These are phyloP conservation scores for Colletotrichum sidae DNA, from an alignment of 2,329 filamentous ascomycete genomes.

Conservation along the genomic window DNA sequence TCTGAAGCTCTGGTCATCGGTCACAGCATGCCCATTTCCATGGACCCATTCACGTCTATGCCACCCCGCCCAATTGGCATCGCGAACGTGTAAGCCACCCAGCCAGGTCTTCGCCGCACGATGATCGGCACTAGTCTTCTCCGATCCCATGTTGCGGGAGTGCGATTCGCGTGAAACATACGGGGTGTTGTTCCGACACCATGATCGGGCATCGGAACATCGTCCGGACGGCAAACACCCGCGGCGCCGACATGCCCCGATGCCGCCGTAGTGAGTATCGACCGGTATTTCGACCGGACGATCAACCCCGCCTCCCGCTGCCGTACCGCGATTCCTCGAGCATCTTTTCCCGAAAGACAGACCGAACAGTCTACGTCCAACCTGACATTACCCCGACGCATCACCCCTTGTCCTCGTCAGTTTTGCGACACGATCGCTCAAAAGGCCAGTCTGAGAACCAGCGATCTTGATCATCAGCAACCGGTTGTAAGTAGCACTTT, in stretches of 20 bases:
- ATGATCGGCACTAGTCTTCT: too few relatives aligned
- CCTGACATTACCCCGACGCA: background rate
- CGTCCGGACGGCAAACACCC: conserved; percentile 21
- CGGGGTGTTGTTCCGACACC: too few relatives aligned
- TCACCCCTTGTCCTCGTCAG: background rate
- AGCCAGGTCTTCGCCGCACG: too few relatives aligned
- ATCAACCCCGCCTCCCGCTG: background rate
- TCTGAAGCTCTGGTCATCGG: too few relatives aligned
- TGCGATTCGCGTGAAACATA: too few relatives aligned
- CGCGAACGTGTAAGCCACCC: too few relatives aligned
- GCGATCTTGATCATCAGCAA: background rate
- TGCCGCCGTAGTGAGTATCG: conserved; percentile 1
- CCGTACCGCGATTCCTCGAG: background rate
- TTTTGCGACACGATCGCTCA: conserved; percentile 5
- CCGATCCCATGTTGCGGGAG: too few relatives aligned
- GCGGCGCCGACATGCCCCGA: background rate
- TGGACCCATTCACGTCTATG: too few relatives aligned
- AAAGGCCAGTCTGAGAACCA: background rate
- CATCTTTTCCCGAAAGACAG: conserved; percentile 12
- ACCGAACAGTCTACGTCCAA: background rate
- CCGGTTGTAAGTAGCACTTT: conserved; percentile 1
- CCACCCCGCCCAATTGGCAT: too few relatives aligned
- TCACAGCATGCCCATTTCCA: too few relatives aligned
- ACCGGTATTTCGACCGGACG: conserved; percentile 21
- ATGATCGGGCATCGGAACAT: conserved; percentile 30